These are phyloP conservation scores for Quercus cerris DNA, from an alignment of 306 rosid genomes.

Conservation along the genomic window DNA sequence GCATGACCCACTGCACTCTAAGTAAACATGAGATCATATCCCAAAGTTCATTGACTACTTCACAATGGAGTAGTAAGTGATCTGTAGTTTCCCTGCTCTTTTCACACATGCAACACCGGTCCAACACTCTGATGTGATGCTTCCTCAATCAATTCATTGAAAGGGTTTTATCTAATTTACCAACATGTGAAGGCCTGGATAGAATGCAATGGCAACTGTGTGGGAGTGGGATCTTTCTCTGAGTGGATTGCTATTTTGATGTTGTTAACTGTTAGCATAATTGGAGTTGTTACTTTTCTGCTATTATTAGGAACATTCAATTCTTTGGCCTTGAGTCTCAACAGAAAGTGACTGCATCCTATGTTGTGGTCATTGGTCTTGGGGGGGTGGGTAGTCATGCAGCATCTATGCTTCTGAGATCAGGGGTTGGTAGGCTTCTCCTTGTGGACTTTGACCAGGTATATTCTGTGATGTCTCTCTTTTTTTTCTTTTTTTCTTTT, in stretches of 20 bases:
- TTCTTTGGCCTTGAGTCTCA: conserved; percentile 82
- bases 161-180: too few species aligned
- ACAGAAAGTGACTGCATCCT: conserved; percentile 72
- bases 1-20: too few species aligned
- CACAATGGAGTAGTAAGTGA: too few species aligned
- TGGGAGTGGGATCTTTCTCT: not conserved
- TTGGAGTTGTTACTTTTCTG: not conserved
- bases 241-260: not conserved
- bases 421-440: conserved; percentile 93
- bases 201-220: too few species aligned
- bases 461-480: conserved; percentile 22
- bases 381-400: conserved; percentile 99
- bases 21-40: too few species aligned
- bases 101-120: too few species aligned
- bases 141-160: too few species aligned
- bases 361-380: conserved; percentile 95
- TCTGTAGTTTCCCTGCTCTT: too few species aligned
- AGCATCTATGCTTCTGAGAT: conserved; percentile 86
- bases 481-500: not conserved
- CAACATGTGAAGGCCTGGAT: too few species aligned
- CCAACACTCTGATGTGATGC: too few species aligned
- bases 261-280: not conserved
- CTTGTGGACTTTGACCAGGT: conserved; percentile 99
- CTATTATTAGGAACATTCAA: conserved; percentile 74
- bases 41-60: too few species aligned